Evolutionary conservation across 768 basidiomycete species (phyloP).

Genomic region (Xanthoconium stramineum): DNA sequence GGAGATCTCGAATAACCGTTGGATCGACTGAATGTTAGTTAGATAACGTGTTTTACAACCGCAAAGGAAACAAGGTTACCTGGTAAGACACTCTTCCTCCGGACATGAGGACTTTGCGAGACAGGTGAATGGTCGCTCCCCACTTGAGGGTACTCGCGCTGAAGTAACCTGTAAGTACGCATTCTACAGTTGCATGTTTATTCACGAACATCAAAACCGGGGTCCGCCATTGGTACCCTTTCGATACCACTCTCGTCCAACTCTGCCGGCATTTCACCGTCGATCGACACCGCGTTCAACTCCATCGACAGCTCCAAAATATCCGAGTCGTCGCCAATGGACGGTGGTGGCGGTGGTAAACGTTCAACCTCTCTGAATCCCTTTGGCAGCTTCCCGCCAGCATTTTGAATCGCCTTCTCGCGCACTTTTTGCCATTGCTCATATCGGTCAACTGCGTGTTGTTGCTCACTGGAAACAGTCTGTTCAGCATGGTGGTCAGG

Average conservation of each 20-base stretch:
- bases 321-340: constrained; percentile 77
- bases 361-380: constrained; percentile 68
- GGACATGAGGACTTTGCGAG: constrained; percentile 72
- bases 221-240: constrained; percentile 89
- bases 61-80: constrained; percentile 42
- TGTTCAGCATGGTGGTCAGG: constrained; percentile 1
- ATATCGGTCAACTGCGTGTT: constrained; percentile 80
- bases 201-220: constrained; percentile 74
- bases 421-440: constrained; percentile 88
- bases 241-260: constrained; percentile 82
- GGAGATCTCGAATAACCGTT: constrained; percentile 80
- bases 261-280: constrained; percentile 58
- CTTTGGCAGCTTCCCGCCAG: constrained; percentile 65
- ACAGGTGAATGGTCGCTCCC: constrained; percentile 57
- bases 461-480: constrained; percentile 64
- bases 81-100: constrained; percentile 93
- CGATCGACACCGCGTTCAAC: constrained; percentile 78
- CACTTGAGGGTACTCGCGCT: constrained; percentile 70
- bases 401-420: constrained; percentile 70
- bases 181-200: constrained; percentile 11
- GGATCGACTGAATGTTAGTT: constrained; percentile 66
- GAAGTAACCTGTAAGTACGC: constrained; percentile 21
- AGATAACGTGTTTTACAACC: constrained; percentile 7
- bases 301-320: constrained; percentile 89
- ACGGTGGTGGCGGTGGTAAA: constrained; percentile 73